These are phyloP conservation scores for Cystobasidiopsis lactophilus DNA, from an alignment of 768 basidiomycete genomes.

Conservation along the genomic window DNA sequence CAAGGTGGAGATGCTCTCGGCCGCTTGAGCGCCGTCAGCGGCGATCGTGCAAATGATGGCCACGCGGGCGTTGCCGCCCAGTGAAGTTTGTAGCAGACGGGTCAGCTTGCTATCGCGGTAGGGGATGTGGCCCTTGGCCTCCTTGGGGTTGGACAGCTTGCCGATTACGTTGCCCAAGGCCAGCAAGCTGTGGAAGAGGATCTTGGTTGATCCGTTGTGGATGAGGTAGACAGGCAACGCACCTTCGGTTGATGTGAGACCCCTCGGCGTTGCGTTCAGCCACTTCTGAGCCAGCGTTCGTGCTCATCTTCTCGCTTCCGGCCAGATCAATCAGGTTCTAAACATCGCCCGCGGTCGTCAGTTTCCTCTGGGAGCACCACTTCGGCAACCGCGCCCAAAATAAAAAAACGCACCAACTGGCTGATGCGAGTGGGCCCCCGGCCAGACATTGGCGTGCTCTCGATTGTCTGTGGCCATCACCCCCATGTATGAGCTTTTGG, in stretches of 20 bases:
- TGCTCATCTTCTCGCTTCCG: conserved; percentile 44
- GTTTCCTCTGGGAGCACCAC: too few species aligned
- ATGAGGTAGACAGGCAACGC: conserved; percentile 6
- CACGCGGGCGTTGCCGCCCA: conserved; percentile 85
- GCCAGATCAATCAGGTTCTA: conserved; percentile 88
- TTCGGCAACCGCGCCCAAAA: not conserved
- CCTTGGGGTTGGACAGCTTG: conserved; percentile 46
- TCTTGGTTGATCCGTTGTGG: too few species aligned
- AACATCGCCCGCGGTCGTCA: not conserved
- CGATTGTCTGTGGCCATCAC: conserved; percentile 8
- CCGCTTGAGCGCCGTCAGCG: conserved; percentile 51
- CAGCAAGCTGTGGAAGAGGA: conserved; percentile 50
- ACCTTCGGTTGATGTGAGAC: conserved; percentile 64
- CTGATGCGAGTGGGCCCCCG: conserved; percentile 54
- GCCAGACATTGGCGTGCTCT: conserved; percentile 7
- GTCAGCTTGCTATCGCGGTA: conserved; percentile 78
- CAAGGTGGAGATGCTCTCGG: conserved; percentile 70
- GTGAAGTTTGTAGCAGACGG: conserved; percentile 65
- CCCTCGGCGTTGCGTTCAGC: conserved; percentile 84
- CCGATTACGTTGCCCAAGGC: conserved; percentile 82
- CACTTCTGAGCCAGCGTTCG: conserved; percentile 47
- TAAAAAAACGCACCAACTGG: conserved; percentile 23
- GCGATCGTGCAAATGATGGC: conserved; percentile 92
- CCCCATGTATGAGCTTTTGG: not conserved
- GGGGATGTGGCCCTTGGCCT: conserved; percentile 66